A percentile compares a stretch with the other conserved stretches of the same genome.
Evolutionary conservation across 495 filamentous ascomycete species (phyloP).

Genomic region (Letharia columbiana): DNA sequence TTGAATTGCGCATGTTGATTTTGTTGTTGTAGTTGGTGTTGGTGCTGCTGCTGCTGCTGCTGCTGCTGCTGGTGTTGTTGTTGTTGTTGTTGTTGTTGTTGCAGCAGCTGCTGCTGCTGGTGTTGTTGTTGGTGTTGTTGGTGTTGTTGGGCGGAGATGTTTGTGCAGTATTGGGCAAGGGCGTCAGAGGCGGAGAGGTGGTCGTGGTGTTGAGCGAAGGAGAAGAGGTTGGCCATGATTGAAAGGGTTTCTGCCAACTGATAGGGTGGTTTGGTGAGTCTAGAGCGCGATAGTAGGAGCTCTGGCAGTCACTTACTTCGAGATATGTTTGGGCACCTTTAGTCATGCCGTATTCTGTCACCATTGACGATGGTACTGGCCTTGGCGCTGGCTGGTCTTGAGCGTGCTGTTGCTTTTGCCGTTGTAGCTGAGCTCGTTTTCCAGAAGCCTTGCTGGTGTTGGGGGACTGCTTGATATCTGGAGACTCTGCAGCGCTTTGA

Average conservation of each 20-base stretch:
- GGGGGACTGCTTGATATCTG: slow-evolving; percentile 60
- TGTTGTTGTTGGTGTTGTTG: slow-evolving; percentile 34
- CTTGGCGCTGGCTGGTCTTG: slow-evolving; percentile 35
- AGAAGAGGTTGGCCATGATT: slow-evolving; percentile 61
- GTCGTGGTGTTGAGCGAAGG: slow-evolving; percentile 50
- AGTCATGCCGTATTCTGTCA: slow-evolving; percentile 54
- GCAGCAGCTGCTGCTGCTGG: slow-evolving; percentile 33
- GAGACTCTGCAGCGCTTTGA: slow-evolving; percentile 38
- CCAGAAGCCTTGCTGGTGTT: slow-evolving; percentile 52
- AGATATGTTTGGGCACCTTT: slow-evolving; percentile 54
- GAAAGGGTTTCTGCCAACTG: slow-evolving; percentile 68
- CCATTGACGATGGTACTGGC: slow-evolving; percentile 53
- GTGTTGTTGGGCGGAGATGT: slow-evolving; percentile 26
- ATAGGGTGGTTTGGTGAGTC: slow-evolving; percentile 12
- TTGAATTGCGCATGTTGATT: slow-evolving; percentile 21
- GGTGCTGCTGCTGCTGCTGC: slow-evolving; percentile 32
- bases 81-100: slow-evolving; percentile 9
- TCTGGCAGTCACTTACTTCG: slow-evolving; percentile 43
- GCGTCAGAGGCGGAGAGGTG: slow-evolving; percentile 51
- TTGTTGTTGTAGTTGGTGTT: slow-evolving; percentile 34
- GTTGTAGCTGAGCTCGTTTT: slow-evolving; percentile 50
- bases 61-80: slow-evolving; percentile 11
- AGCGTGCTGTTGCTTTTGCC: slow-evolving; percentile 29
- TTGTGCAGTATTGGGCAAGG: slow-evolving; percentile 50
- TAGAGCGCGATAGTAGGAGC: slow-evolving; percentile 6